Evolutionary conservation across 2,329 filamentous ascomycete genomes (phyloP), one percentile per base, ranked within the genome.

Genomic region (Cladosporium sp.): DNA sequence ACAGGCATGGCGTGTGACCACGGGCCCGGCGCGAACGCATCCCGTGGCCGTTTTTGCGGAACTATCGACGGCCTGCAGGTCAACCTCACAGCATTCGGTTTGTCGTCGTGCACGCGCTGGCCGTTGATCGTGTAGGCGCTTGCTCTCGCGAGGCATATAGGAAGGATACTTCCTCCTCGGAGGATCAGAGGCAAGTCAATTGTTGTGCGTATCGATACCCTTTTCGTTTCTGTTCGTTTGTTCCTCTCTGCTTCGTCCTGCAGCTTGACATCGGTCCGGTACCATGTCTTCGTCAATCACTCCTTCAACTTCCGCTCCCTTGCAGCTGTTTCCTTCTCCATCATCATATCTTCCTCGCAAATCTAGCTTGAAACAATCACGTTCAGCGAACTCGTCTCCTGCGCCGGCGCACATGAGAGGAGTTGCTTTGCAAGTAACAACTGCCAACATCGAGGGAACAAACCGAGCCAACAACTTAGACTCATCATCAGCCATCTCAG

Each of bases 341-440:
- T 39, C 58, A 28, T 44, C 54, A 15, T 40, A 56, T 22, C 45
- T 44, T 15, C 60, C 64, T 39, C 60, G 62, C 25, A 64, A 60
- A 48, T 60, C 52, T 9, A 65, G 61, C 35, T 45, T 64, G 36
- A 62, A 60, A 32, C 61, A 62, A 42, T 42, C 45, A 17, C 44
- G 40, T 34, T 39, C 49, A 36, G 25, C 57, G n/a, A 57, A 50
- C 5, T 28, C 56, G 28, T 51, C 45, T 28, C 17, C 51, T 10
- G 40, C 45, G 19, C 37, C 48, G 35, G 52, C 48, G 10, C 53
- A 63, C 35, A 57, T 69, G n/a, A 64, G 62, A 58, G 66, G 67
- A 28, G 62, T 70, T 19, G 64, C 67, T 9, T 61, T 69, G 34
- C 66, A 67, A 45, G 62, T 69, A 47, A 60, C 62, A 9, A 52